Evolutionary conservation across 2,329 filamentous ascomycete genomes (phyloP).

Genomic region (Tolypocladium pustulatum): DNA sequence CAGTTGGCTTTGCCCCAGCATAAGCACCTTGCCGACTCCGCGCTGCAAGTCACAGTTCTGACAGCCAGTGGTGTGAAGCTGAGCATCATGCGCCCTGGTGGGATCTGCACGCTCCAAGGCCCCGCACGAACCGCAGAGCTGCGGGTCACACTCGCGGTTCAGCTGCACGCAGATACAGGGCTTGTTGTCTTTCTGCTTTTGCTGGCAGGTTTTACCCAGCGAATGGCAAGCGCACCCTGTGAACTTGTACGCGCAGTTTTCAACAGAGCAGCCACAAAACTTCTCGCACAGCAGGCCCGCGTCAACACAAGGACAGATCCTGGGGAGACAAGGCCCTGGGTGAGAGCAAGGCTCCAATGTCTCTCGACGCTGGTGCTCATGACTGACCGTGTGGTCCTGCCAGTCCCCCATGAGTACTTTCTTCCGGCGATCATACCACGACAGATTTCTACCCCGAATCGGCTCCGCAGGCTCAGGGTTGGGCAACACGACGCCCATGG

Average conservation of each 20-base stretch:
- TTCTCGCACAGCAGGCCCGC: constrained; percentile 60
- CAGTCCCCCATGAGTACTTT: constrained; percentile 45
- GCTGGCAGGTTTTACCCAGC: constrained; percentile 46
- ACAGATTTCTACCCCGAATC: constrained; percentile 31
- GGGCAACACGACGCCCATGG: constrained; percentile 14
- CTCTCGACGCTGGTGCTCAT: constrained; percentile 45
- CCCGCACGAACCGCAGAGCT: constrained; percentile 62
- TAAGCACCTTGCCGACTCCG: constrained; percentile 51
- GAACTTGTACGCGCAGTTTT: constrained; percentile 51
- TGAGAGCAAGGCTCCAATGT: constrained; percentile 58
- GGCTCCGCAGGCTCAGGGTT: constrained; percentile 14
- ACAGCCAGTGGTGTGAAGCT: constrained; percentile 49
- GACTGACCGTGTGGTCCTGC: constrained; percentile 43
- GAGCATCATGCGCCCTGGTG: constrained; percentile 49
- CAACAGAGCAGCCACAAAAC: constrained; percentile 53
- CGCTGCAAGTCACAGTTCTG: constrained; percentile 65
- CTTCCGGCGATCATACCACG: constrained; percentile 47
- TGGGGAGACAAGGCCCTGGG: constrained; percentile 51
- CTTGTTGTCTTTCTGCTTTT: constrained; percentile 41
- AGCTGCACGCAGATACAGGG: constrained; percentile 62
- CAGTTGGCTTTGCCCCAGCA: constrained; percentile 61
- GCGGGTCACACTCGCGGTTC: constrained; percentile 72
- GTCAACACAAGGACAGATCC: constrained; percentile 52
- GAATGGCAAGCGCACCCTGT: constrained; percentile 56
- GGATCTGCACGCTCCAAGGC: constrained; percentile 59